Evolutionary conservation across 2,329 filamentous ascomycete genomes (phyloP).

Genomic region (Ophiostoma populinum): DNA sequence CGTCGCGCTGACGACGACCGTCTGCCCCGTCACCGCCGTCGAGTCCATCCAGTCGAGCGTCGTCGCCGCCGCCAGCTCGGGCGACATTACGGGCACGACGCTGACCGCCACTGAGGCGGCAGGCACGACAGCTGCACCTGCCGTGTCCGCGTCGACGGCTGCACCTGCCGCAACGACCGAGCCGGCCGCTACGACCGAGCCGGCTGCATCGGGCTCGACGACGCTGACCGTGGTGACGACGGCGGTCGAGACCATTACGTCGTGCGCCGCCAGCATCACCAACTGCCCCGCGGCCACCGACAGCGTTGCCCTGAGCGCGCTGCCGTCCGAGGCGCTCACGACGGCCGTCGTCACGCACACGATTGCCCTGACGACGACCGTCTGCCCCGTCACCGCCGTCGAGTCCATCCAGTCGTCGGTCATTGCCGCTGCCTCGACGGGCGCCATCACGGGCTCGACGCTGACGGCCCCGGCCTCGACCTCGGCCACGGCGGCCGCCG

Average conservation of each 20-base stretch:
- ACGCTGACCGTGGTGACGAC: constrained; percentile 25
- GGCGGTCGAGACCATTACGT: constrained; percentile 20
- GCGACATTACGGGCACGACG: constrained; percentile 20
- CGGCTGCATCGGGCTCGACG: constrained; percentile 14
- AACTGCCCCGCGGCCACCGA: constrained; percentile 17
- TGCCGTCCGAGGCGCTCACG: constrained; percentile 16
- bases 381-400: constrained; percentile 26
- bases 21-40: constrained; percentile 25
- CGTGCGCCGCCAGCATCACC: constrained; percentile 14
- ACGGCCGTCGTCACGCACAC: constrained; percentile 22
- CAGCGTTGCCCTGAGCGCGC: constrained; percentile 19
- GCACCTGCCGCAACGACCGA: background rate
- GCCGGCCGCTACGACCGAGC: background rate
- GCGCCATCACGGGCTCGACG: constrained; percentile 20
- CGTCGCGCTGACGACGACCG: constrained; percentile 20
- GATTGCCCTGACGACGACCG: constrained; percentile 21
- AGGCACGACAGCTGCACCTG: constrained; percentile 16
- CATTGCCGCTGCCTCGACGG: constrained; percentile 16
- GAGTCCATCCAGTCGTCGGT: constrained; percentile 21
- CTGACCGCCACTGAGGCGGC: constrained; percentile 18
- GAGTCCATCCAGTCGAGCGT: constrained; percentile 21
- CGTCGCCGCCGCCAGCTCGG: constrained; percentile 16
- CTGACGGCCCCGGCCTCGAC: constrained; percentile 18
- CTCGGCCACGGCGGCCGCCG: constrained; percentile 16
- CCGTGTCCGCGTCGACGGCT: background rate